Percentiles rank a stretch among this genome's conserved stretches.
These are phyloP conservation scores for Pseudonitzschia multiseries DNA, from an alignment of 108 stramenopile genomes.

Conservation along the genomic window DNA sequence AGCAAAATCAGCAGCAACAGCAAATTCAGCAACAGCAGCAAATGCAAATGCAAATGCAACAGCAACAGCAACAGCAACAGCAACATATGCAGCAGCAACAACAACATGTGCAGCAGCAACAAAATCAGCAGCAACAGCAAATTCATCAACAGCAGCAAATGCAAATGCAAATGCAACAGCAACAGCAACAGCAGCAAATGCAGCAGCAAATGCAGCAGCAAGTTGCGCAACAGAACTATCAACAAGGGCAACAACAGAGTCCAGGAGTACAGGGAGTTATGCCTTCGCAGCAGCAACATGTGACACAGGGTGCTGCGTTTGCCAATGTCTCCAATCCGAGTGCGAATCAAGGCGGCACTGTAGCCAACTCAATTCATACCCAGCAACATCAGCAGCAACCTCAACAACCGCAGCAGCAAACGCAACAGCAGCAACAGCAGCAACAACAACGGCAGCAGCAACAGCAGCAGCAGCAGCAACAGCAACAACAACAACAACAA, in stretches of 20 bases:
- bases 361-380: neutral
- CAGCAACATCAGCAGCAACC: slow-evolving; percentile 12
- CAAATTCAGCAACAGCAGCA: neutral
- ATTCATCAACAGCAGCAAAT: slow-evolving; percentile 9
- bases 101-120: neutral
- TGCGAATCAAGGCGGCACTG: neutral
- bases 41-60: neutral
- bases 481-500: slow-evolving; percentile 7
- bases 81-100: slow-evolving; percentile 24
- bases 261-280: neutral
- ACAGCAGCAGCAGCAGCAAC: slow-evolving; percentile 11
- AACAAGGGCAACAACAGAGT: slow-evolving; percentile 17
- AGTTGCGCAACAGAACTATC: slow-evolving; percentile 8
- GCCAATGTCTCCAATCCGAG: neutral
- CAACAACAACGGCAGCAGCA: slow-evolving; percentile 4
- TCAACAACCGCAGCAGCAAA: slow-evolving; percentile 9
- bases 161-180: too few species aligned
- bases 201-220: slow-evolving; percentile 12
- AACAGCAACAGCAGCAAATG: neutral
- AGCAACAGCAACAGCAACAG: slow-evolving; percentile 8
- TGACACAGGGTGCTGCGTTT: slow-evolving; percentile 1
- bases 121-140: slow-evolving; percentile 11
- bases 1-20: neutral
- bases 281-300: neutral
- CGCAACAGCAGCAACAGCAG: neutral